These are phyloP conservation scores for Candida quercuum DNA, from an alignment of 805 yeast species.

Conservation along the genomic window DNA sequence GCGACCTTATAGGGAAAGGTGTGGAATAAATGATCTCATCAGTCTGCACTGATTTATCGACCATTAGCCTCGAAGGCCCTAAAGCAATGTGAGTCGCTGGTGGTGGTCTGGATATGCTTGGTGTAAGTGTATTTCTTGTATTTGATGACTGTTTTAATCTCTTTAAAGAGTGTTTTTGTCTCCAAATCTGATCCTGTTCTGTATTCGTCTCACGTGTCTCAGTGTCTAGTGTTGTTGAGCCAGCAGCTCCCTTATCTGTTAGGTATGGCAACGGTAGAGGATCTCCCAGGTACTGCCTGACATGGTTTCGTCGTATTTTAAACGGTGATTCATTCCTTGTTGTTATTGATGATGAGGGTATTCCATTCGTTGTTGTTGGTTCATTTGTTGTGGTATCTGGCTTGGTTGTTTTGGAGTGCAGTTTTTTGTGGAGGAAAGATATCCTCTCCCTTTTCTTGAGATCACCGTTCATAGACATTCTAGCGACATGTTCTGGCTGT, in stretches of 20 bases:
- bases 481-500: neutral
- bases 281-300: constrained; percentile 25
- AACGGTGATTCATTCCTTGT: neutral
- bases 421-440: constrained; percentile 9
- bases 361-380: neutral
- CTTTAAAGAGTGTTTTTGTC: constrained; percentile 1
- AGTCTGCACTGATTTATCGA: no score
- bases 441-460: constrained; percentile 10
- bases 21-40: no score
- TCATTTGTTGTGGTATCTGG: no score
- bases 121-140: neutral
- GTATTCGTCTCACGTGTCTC: no score
- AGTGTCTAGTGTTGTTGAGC: no score
- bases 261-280: constrained; percentile 36
- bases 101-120: no score
- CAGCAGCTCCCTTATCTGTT: no score
- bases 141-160: neutral
- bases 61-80: no score
- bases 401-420: constrained; percentile 9
- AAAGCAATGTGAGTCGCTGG: no score
- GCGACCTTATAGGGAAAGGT: no score
- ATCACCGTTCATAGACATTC: neutral
- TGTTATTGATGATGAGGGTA: no score
- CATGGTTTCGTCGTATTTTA: constrained; percentile 1
- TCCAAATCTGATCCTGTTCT: neutral